Evolutionary conservation across 352 stramenopile species (phyloP).

Genomic region (Phytophthora tentaculata): DNA sequence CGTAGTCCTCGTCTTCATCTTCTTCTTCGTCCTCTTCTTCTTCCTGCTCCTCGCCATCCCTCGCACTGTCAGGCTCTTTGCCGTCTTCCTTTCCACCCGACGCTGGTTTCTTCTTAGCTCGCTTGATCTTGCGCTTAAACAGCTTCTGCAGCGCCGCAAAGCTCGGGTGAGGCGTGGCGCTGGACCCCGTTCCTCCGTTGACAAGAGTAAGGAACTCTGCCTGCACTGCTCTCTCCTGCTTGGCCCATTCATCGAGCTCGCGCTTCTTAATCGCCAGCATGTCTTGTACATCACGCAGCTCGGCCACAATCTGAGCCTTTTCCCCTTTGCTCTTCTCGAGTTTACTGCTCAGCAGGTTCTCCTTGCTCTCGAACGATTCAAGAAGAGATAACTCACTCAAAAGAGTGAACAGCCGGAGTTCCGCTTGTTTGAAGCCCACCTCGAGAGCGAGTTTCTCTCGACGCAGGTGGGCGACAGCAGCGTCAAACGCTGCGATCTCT

Average conservation of each 20-base stretch:
- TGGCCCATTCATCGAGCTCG: slow-evolving; percentile 82
- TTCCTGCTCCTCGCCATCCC: slow-evolving; percentile 73
- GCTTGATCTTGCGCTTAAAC: slow-evolving; percentile 93
- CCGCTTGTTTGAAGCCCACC: slow-evolving; percentile 89
- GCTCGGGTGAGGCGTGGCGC: slow-evolving; percentile 55
- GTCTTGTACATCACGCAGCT: slow-evolving; percentile 82
- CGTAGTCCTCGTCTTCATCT: slow-evolving; percentile 73
- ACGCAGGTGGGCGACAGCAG: slow-evolving; percentile 88
- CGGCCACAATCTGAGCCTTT: slow-evolving; percentile 84
- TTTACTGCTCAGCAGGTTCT: slow-evolving; percentile 88
- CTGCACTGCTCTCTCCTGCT: slow-evolving; percentile 68
- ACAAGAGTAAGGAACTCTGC: slow-evolving; percentile 74
- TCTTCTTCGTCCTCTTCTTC: slow-evolving; percentile 83
- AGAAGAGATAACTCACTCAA: slow-evolving; percentile 88
- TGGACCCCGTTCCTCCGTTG: slow-evolving; percentile 60
- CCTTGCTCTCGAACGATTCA: slow-evolving; percentile 91
- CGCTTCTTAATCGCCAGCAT: slow-evolving; percentile 75
- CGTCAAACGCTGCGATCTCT: slow-evolving; percentile 84
- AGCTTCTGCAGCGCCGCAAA: slow-evolving; percentile 87
- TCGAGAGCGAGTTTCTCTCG: slow-evolving; percentile 85
- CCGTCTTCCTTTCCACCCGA: slow-evolving; percentile 35
- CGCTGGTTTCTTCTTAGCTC: slow-evolving; percentile 78
- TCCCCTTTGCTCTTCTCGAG: slow-evolving; percentile 85
- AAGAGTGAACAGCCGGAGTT: slow-evolving; percentile 90
- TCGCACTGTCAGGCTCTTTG: slow-evolving; percentile 39